phyloP scores from a whole-genome alignment of 2,329 filamentous ascomycete species.

The Tolypocladium pustulatum region DNA sequence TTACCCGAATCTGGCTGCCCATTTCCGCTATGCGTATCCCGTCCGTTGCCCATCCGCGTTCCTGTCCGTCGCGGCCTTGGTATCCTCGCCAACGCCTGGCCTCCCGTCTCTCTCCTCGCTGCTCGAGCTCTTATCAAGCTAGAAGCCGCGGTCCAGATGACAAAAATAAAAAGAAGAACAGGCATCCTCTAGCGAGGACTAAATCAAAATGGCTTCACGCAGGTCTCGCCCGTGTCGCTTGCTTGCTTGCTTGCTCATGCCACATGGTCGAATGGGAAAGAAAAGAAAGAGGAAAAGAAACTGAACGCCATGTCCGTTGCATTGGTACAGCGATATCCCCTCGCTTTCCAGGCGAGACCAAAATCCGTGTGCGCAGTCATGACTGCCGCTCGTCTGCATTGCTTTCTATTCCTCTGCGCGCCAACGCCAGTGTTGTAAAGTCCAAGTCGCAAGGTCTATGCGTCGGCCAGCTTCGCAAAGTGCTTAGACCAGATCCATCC shows the following conservation, averaged over 20 bases:
- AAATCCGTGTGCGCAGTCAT: neutral
- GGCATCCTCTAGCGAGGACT: neutral
- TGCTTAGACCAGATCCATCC: conserved; percentile 99
- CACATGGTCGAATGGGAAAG: neutral
- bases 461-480: conserved; percentile 61
- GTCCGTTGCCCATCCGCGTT: neutral
- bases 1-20: neutral
- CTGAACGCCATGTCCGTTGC: conserved; percentile 1
- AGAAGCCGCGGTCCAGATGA: neutral
- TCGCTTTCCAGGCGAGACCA: neutral
- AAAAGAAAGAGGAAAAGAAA: conserved; percentile 5
- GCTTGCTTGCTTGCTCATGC: neutral
- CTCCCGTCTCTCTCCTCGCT: neutral
- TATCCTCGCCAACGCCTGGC: neutral
- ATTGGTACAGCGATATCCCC: neutral
- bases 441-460: conserved; percentile 14
- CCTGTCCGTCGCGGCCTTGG: neutral
- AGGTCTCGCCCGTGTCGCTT: neutral
- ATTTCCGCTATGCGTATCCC: neutral
- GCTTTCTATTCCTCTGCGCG: neutral
- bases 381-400: neutral
- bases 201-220: neutral
- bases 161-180: neutral
- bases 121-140: neutral
- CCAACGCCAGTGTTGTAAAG: neutral